Evolutionary conservation across 2,329 filamentous ascomycete genomes (phyloP), one percentile per base, ranked within the genome.

Genomic region (Celoporthe dispersa): DNA sequence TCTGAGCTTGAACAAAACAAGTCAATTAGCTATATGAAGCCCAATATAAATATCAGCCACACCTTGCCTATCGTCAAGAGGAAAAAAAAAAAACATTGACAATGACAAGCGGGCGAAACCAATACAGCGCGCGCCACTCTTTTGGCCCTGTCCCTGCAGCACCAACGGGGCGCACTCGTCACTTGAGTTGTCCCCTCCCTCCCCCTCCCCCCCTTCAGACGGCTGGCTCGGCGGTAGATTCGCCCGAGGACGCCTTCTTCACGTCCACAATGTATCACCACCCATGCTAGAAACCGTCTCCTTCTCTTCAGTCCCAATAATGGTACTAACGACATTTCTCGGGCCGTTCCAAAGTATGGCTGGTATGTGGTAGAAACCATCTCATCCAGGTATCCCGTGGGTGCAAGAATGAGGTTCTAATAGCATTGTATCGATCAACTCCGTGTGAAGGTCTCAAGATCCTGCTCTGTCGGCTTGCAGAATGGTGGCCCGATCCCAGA

Each of bases 371-470:
- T 39, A 9, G 37, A 39, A 39, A 39, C 9, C 33, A 8, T 60
- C 57, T 22, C 3, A 57, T 41, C 41, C 25, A 37, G 41, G n/a
- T 51, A 37, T 48, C 22, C 28, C 28, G 12, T 41, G 55, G 48
- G 39, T 19, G 51, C 33, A 61, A 61, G 35, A 35, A 31, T 16
- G 16, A 55, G n/a, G 14, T 64, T 69, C 59, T 62, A 67, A 61
- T 55, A 69, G 62, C 60, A 66, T 69, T 71, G 60, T 69, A 71
- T 69, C 68, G 70, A 69, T 64, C 70, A 65, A 64, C 51, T 33
- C 64, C 48, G 16, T 39, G 28, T 48, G 28, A 37, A 60, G 67
- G 64, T 60, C 55, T 62, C 55, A 67, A 55, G 62, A 33, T 64
- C 59, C 68, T 53, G 60, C 57, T 66, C 69, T 44, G 51, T 51